Evolutionary conservation across 805 yeast genomes (phyloP), one percentile per base, ranked within the genome.

Genomic region (Candida verbasci): DNA sequence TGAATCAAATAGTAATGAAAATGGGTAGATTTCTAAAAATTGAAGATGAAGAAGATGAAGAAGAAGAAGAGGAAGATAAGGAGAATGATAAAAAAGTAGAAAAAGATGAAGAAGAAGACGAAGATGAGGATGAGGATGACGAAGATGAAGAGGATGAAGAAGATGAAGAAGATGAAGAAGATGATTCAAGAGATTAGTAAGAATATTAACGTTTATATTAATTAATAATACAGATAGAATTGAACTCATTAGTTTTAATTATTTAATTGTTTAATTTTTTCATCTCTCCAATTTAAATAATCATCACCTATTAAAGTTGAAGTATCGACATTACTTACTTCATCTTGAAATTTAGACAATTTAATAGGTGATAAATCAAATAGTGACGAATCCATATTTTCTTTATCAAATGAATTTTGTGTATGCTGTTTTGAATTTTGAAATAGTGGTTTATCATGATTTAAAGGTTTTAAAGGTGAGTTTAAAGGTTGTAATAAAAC

Each of bases 1-100:
- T 88, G 14, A 94, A 88, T 54, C 78, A 80, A 49, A 72, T 86
- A 33, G 94, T 85, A 15, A 69, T 80, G 60, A 82, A 81, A 53
- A 64, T 88, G 41, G 78, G 71, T 37, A 62, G 78, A 33, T 68
- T 65, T 43, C 72, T 72, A 1, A 76, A 70, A 17, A 76, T 63
- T 11, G 75, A 65, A 1, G 76, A 68, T 20, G 74, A 70, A 4
- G 75, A 69, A 6, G 76, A 72, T 3, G 75, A 72, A 6, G 72
- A 65, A 10, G 68, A 58, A 2, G 68, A 59, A 1, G 68, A 58
- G 0, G 67, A 60, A 4, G 66, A 60, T n/a, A 66, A 62, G 3
- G 71, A 67, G 17, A 61, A 56, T 7, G 70, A 65, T 9, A 66
- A 56, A 10, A 61, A 56, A 17, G 69, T 62, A 8, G 69, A 63